phyloP scores from a whole-genome alignment of 257 asterid genomes.

The Osmanthus fragrans region DNA sequence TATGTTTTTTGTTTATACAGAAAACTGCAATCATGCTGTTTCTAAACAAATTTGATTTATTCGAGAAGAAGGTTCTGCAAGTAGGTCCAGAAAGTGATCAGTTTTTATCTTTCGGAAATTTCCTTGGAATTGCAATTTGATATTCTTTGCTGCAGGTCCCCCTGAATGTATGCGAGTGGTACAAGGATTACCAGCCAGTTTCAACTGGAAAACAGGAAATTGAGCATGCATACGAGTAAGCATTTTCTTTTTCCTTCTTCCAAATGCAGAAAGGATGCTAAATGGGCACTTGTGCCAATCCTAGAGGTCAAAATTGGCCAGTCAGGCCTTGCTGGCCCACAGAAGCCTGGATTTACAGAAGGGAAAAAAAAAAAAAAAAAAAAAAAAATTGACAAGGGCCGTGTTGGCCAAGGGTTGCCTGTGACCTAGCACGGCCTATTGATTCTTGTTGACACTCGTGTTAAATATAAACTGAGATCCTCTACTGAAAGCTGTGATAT shows the following conservation, averaged over 20 bases:
- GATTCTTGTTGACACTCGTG: neutral
- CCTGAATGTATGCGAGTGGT: slow-evolving; percentile 82
- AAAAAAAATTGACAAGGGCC: neutral
- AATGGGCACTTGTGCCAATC: neutral
- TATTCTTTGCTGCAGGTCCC: slow-evolving; percentile 69
- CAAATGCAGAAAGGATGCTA: neutral
- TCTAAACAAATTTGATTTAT: slow-evolving; percentile 95
- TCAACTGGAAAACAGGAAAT: slow-evolving; percentile 95
- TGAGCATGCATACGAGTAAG: slow-evolving; percentile 99
- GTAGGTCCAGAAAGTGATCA: slow-evolving; percentile 49
- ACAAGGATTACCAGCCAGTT: slow-evolving; percentile 91
- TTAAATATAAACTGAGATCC: neutral
- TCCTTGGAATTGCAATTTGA: slow-evolving; percentile 28
- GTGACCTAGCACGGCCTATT: neutral
- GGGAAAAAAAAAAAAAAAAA: neutral
- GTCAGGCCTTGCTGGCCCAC: neutral
- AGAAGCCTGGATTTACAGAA: neutral
- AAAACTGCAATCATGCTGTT: slow-evolving; percentile 97
- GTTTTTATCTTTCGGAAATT: slow-evolving; percentile 13
- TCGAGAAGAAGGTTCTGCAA: slow-evolving; percentile 88
- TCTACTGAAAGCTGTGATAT: neutral
- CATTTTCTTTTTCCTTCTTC: slow-evolving; percentile 24
- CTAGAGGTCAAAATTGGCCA: neutral
- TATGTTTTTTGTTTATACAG: slow-evolving; percentile 43
- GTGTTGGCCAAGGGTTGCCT: neutral